Percentiles rank a stretch among this genome's conserved stretches.
phyloP scores from a whole-genome alignment of 192 early-diverging fungal genomes.

The Funneliformis mosseae region DNA sequence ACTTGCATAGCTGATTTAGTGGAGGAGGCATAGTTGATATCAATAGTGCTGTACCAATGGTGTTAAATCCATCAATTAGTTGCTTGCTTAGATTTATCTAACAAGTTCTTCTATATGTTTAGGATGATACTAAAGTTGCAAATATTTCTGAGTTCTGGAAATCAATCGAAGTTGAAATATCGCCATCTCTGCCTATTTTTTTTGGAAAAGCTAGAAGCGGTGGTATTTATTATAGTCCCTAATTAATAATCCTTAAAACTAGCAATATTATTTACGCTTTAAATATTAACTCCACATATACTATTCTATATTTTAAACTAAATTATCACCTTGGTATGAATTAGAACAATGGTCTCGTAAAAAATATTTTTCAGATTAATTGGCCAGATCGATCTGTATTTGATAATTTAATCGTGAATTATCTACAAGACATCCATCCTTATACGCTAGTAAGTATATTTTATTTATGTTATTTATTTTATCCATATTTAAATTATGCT shows the following conservation, averaged over 20 bases:
- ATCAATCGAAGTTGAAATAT: neutral
- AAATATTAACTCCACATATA: neutral
- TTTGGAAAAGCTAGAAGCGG: neutral
- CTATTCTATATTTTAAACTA: neutral
- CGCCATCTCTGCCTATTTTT: neutral
- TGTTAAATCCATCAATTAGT: slow-evolving; percentile 4
- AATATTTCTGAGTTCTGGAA: slow-evolving; percentile 2
- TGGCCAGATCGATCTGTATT: neutral
- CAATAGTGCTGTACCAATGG: neutral
- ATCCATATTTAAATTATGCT: no score
- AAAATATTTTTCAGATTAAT: slow-evolving; percentile 9
- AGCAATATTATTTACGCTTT: neutral
- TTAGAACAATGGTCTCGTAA: slow-evolving; percentile 5
- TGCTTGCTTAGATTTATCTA: neutral
- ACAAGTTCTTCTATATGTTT: slow-evolving; percentile 4
- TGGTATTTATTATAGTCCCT: slow-evolving; percentile 6
- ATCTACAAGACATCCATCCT: neutral
- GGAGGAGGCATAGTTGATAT: no score
- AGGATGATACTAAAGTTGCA: neutral
- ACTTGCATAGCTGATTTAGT: no score
- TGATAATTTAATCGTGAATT: slow-evolving; percentile 5
- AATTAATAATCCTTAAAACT: neutral
- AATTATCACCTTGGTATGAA: neutral
- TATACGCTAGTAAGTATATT: slow-evolving; percentile 7
- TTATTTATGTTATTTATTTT: no score